Conservation (phyloP, 1,139 yeast species). For the Kodamaea ohmeri region DNA sequence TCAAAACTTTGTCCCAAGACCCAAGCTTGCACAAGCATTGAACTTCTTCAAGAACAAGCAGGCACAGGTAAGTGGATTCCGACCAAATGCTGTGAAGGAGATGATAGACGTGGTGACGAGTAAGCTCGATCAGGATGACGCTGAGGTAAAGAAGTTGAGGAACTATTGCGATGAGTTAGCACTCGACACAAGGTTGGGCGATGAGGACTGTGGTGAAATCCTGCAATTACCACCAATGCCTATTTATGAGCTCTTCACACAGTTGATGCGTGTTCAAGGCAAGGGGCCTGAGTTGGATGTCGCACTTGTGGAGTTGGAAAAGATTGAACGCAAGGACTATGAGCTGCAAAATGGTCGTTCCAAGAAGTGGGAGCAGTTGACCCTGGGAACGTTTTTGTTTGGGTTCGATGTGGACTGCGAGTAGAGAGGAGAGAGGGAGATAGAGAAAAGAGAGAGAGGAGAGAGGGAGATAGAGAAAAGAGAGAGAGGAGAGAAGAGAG, state of each 20-base stretch:
- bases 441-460: too few species aligned
- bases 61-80: slow-evolving; percentile 78
- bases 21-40: slow-evolving; percentile 57
- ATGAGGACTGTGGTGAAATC: slow-evolving; percentile 47
- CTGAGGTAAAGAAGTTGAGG: slow-evolving; percentile 17
- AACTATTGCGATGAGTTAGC: slow-evolving; percentile 21
- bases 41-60: slow-evolving; percentile 65
- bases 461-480: too few species aligned
- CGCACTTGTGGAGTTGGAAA: slow-evolving; percentile 32
- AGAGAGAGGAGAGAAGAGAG: too few species aligned
- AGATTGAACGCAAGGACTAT: slow-evolving; percentile 27
- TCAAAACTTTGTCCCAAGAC: slow-evolving; percentile 77
- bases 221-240: slow-evolving; percentile 47
- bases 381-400: slow-evolving; percentile 26
- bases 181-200: slow-evolving; percentile 23
- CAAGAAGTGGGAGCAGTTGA: slow-evolving; percentile 24
- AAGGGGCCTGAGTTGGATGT: slow-evolving; percentile 27
- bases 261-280: slow-evolving; percentile 38
- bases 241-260: slow-evolving; percentile 54
- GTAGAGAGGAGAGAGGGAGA: too few species aligned
- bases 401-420: slow-evolving; percentile 30
- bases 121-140: slow-evolving; percentile 28
- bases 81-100: slow-evolving; percentile 47
- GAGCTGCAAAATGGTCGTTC: slow-evolving; percentile 18
- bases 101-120: slow-evolving; percentile 32